These are phyloP conservation scores for Aegilops umbellulata DNA, from an alignment of 176 grass and related monocot genomes.

Conservation along the genomic window DNA sequence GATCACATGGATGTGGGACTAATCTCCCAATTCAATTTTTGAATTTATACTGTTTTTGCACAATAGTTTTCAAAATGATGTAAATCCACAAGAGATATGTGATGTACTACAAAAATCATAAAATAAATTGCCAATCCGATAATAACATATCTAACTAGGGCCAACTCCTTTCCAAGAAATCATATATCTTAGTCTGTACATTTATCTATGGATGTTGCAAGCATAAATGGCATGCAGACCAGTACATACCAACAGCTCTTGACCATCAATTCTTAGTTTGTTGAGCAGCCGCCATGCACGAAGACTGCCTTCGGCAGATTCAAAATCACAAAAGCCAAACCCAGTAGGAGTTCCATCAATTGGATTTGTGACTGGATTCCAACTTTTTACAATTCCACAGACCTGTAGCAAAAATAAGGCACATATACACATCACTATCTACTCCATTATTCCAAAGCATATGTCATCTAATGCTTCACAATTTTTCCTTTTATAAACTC, in stretches of 20 bases:
- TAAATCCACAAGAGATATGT: not conserved
- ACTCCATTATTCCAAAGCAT: not conserved
- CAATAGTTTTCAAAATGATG: not conserved
- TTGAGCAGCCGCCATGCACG: constrained; percentile 65
- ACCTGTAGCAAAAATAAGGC: constrained; percentile 39
- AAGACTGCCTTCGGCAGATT: constrained; percentile 79
- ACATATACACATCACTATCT: not conserved
- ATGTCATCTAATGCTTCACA: constrained; percentile 7
- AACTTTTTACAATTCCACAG: constrained; percentile 76
- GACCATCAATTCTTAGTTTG: constrained; percentile 81
- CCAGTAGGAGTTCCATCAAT: constrained; percentile 60
- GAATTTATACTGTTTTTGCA: not conserved
- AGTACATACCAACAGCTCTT: constrained; percentile 69
- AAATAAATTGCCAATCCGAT: not conserved
- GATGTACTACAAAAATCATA: not conserved
- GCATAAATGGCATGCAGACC: not conserved
- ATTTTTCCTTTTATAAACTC: not conserved
- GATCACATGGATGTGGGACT: not conserved
- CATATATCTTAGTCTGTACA: not conserved
- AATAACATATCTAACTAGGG: not conserved
- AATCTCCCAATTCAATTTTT: not conserved
- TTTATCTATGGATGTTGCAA: not conserved
- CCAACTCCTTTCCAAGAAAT: not conserved
- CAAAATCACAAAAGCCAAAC: constrained; percentile 95
- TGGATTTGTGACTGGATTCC: constrained; percentile 78